Conservation (phyloP, 106 monocot species). For the Dioscorea zingiberensis region DNA sequence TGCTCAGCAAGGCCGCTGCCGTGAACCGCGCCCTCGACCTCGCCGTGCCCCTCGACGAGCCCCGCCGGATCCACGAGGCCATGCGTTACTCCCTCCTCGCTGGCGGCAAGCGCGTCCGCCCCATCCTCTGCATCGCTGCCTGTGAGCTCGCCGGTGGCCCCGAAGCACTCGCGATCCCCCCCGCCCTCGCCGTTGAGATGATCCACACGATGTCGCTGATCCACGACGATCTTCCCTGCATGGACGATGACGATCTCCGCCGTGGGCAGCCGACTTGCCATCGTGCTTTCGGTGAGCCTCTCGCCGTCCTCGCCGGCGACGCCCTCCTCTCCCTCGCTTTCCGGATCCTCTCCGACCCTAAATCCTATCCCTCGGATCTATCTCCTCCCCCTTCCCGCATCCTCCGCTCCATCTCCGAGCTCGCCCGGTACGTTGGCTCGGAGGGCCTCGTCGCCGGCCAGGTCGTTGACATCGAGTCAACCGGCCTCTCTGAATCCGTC, state of each 20-base stretch:
- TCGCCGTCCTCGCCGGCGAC: slow-evolving; percentile 66
- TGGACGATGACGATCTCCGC: slow-evolving; percentile 69
- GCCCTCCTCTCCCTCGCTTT: slow-evolving; percentile 62
- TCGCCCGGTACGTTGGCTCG: slow-evolving; percentile 33
- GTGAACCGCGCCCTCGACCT: slow-evolving; percentile 43
- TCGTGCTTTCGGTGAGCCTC: slow-evolving; percentile 47
- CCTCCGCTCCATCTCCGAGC: slow-evolving; percentile 34
- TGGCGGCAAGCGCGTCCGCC: slow-evolving; percentile 67
- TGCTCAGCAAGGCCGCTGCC: slow-evolving; percentile 30
- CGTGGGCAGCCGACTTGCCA: slow-evolving; percentile 58
- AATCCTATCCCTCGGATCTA: not conserved
- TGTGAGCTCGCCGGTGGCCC: slow-evolving; percentile 47
- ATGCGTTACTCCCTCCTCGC: slow-evolving; percentile 72
- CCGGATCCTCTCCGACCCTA: slow-evolving; percentile 21
- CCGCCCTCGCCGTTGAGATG: slow-evolving; percentile 58
- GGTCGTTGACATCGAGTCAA: slow-evolving; percentile 48
- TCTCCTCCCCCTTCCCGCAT: slow-evolving; percentile 11
- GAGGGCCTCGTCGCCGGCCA: slow-evolving; percentile 59
- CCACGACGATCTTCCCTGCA: slow-evolving; percentile 76
- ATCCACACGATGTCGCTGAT: slow-evolving; percentile 75
- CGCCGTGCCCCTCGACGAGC: slow-evolving; percentile 24
- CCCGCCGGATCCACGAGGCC: slow-evolving; percentile 46
- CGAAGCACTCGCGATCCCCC: slow-evolving; percentile 25
- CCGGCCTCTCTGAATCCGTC: slow-evolving; percentile 24
- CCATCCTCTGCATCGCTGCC: slow-evolving; percentile 50